phyloP scores from a whole-genome alignment of 1,284 basidiomycete species.

The Takashimella koratensis region DNA sequence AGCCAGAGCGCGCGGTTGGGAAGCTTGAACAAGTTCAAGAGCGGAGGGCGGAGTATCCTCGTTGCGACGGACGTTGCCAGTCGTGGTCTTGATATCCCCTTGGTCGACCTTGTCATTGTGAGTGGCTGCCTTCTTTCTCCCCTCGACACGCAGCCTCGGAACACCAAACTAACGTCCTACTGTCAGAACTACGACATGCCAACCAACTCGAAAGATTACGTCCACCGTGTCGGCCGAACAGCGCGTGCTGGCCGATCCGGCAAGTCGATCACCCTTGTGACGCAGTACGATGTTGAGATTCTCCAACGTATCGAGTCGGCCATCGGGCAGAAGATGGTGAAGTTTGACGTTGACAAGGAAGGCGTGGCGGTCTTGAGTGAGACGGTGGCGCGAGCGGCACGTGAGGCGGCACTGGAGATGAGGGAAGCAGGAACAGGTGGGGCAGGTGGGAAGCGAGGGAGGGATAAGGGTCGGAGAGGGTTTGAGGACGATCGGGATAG shows the following conservation, averaged over 20 bases:
- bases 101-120: slow-evolving; percentile 86
- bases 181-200: slow-evolving; percentile 88
- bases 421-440: slow-evolving; percentile 50
- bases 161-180: neutral
- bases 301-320: slow-evolving; percentile 91
- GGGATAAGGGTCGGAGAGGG: slow-evolving; percentile 56
- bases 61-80: slow-evolving; percentile 98
- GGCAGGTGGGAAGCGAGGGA: slow-evolving; percentile 55
- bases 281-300: slow-evolving; percentile 97
- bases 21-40: slow-evolving; percentile 94
- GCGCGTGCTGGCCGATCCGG: slow-evolving; percentile 94
- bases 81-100: slow-evolving; percentile 92
- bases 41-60: slow-evolving; percentile 82
- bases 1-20: slow-evolving; percentile 90
- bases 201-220: slow-evolving; percentile 98
- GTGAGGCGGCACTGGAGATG: slow-evolving; percentile 74
- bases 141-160: neutral
- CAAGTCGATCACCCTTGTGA: slow-evolving; percentile 92
- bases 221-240: slow-evolving; percentile 95
- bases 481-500: slow-evolving; percentile 70
- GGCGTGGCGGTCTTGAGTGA: slow-evolving; percentile 85
- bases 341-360: slow-evolving; percentile 87
- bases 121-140: slow-evolving; percentile 9
- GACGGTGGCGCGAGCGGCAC: slow-evolving; percentile 81
- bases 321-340: slow-evolving; percentile 85